Evolutionary conservation across 768 basidiomycete species (phyloP), one percentile per base, ranked within the genome.

Genomic region (Daedalea quercina): DNA sequence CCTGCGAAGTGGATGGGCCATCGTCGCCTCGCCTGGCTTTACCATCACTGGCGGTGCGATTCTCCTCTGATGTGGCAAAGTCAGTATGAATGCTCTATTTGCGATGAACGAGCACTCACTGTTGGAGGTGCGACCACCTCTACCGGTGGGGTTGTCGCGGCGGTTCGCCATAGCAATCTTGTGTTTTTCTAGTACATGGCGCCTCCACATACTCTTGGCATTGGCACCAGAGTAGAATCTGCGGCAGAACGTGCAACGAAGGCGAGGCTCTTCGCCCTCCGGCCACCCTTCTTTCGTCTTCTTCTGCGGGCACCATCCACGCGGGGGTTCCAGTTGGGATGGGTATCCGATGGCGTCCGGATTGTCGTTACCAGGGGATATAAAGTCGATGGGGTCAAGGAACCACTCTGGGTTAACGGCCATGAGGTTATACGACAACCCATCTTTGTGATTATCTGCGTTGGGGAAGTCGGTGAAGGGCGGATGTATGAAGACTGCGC

Each of bases 111-210:
- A 26, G 37, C 7, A 40, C 37, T 40, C 37, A 88, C 87, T 85
- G 57, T 78, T 82, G 44, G 82, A 75, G 17, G 76, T 74, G 40
- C 87, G 79, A 28, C 82, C 80, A 24, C 82, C 80, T 51, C 65
- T 64, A 31, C 87, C 78, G 54, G 76, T 77, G 45, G 80, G 76
- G 47, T 76, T 81, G 57, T 89, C 90, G 50, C 90, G 81, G 28
- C 90, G 77, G 61, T 92, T 92, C 34, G 87, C 77, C 90, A 92
- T 91, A 35, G 89, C 87, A 62, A 92, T 87, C 68, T 89, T 90
- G 66, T 92, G 89, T 63, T 91, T 90, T 69, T 92, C 90, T 57
- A 85, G 90, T 26, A 92, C 89, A 66, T 92, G 89, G 44, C 89
- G 76, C 54, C 89, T 73, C 89, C 89, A 92, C 89, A 92, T 92